Evolutionary conservation across 164 flowering plant species (phyloP).

Genomic region (Dillenia suffruticosa): DNA sequence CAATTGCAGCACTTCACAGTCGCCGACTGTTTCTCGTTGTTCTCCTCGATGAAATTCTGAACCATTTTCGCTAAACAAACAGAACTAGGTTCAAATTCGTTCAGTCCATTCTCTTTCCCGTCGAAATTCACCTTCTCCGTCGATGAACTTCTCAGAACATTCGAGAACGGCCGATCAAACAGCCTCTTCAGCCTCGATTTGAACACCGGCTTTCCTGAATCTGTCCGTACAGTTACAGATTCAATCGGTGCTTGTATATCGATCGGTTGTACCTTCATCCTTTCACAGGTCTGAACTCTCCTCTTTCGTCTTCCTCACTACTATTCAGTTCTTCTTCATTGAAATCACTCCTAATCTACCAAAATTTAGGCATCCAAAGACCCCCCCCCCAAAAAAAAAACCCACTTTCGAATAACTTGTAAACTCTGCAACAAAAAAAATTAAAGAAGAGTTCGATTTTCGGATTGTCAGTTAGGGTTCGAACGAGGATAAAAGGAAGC

Average conservation of each 20-base stretch:
- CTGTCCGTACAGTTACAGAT: slow-evolving; percentile 24
- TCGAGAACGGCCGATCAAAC: slow-evolving; percentile 70
- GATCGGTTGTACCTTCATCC: slow-evolving; percentile 90
- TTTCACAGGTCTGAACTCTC: too few species aligned
- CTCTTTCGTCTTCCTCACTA: neutral
- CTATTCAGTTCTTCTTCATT: slow-evolving; percentile 18
- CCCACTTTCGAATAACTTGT: slow-evolving; percentile 12
- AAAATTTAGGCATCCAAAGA: neutral
- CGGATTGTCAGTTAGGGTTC: slow-evolving; percentile 6
- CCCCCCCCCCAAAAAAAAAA: slow-evolving; percentile 15
- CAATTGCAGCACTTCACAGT: slow-evolving; percentile 70
- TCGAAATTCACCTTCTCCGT: slow-evolving; percentile 35
- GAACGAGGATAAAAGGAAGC: neutral
- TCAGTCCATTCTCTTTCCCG: slow-evolving; percentile 26
- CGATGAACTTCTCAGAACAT: slow-evolving; percentile 48
- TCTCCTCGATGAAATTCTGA: slow-evolving; percentile 74
- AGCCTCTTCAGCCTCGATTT: slow-evolving; percentile 78
- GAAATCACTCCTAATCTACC: slow-evolving; percentile 2
- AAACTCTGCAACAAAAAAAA: slow-evolving; percentile 9
- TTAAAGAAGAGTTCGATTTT: neutral
- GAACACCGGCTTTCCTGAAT: slow-evolving; percentile 47
- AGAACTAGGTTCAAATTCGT: slow-evolving; percentile 86
- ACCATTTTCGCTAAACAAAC: slow-evolving; percentile 85
- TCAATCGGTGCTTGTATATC: slow-evolving; percentile 24
- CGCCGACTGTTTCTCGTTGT: slow-evolving; percentile 46